Percentiles rank a stretch among this genome's conserved stretches.
phyloP scores from a whole-genome alignment of 129 eudicot genomes.

The Smallanthus sonchifolius region DNA sequence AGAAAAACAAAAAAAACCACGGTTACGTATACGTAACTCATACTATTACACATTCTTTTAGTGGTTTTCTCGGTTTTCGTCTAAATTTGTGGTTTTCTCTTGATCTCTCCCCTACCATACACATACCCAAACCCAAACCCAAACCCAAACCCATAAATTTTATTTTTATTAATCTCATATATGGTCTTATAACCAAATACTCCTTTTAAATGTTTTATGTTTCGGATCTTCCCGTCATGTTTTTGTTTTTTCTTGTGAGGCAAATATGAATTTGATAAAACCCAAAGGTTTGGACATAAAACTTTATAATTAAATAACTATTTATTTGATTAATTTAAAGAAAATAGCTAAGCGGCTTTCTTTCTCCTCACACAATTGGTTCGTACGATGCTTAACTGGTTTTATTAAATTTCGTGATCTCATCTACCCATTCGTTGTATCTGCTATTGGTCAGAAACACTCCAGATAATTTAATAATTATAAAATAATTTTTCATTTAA shows the following conservation, averaged over 20 bases:
- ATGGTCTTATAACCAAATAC: no score
- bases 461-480: not conserved
- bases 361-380: constrained; percentile 28
- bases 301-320: not conserved
- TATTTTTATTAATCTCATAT: no score
- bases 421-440: constrained; percentile 18
- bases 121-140: no score
- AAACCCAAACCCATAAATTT: no score
- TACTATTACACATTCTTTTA: no score
- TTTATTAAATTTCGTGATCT: not conserved
- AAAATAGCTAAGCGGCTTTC: constrained; percentile 17
- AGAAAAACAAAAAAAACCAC: no score
- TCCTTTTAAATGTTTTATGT: no score
- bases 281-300: constrained; percentile 13
- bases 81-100: no score
- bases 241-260: not conserved
- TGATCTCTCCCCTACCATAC: no score
- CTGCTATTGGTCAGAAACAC: constrained; percentile 23
- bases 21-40: no score
- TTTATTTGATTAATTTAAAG: not conserved
- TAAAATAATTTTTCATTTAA: not conserved
- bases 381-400: constrained; percentile 31
- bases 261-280: not conserved
- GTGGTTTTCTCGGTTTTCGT: no score
- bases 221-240: no score